These are phyloP conservation scores for Phoma sp. DNA, from an alignment of 2,329 filamentous ascomycete species.

Conservation along the genomic window DNA sequence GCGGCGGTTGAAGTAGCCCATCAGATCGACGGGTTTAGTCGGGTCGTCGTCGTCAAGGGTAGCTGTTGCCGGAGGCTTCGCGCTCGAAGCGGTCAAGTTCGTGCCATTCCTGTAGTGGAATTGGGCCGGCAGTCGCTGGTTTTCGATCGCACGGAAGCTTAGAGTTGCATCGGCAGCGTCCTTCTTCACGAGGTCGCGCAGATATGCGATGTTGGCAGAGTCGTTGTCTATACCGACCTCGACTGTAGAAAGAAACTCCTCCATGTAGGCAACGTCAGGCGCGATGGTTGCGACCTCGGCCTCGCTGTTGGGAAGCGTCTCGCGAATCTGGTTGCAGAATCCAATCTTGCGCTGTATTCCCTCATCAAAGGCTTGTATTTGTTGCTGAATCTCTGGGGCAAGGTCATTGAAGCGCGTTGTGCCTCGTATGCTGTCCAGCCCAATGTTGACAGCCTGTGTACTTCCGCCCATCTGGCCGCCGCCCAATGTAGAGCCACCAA, in stretches of 20 bases:
- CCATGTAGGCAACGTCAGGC: conserved; percentile 68
- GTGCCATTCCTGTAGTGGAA: conserved; percentile 61
- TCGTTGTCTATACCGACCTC: conserved; percentile 69
- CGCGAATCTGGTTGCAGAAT: conserved; percentile 76
- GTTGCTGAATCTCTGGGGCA: conserved; percentile 76
- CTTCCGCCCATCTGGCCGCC: conserved; percentile 34
- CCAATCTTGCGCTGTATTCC: conserved; percentile 80
- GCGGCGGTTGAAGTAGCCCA: conserved; percentile 54
- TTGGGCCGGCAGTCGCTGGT: conserved; percentile 71
- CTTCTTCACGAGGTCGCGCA: conserved; percentile 64
- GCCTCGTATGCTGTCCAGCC: conserved; percentile 71
- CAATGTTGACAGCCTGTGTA: conserved; percentile 38
- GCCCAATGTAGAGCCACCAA: conserved; percentile 33
- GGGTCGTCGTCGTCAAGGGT: conserved; percentile 48
- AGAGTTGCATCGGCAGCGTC: conserved; percentile 74
- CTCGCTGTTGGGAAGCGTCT: conserved; percentile 67
- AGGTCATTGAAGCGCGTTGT: conserved; percentile 94
- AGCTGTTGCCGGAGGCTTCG: conserved; percentile 32
- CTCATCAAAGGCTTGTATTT: conserved; percentile 79
- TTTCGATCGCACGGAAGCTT: conserved; percentile 75
- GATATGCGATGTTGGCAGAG: conserved; percentile 63
- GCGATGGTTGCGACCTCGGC: conserved; percentile 68
- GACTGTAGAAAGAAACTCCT: conserved; percentile 66
- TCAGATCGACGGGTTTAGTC: conserved; percentile 51
- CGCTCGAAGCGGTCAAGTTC: conserved; percentile 39